Percentiles rank a stretch among this genome's conserved stretches.
Conservation (phyloP, 164 flowering plant species). For the Kalanchoe fedtschenkoi region DNA sequence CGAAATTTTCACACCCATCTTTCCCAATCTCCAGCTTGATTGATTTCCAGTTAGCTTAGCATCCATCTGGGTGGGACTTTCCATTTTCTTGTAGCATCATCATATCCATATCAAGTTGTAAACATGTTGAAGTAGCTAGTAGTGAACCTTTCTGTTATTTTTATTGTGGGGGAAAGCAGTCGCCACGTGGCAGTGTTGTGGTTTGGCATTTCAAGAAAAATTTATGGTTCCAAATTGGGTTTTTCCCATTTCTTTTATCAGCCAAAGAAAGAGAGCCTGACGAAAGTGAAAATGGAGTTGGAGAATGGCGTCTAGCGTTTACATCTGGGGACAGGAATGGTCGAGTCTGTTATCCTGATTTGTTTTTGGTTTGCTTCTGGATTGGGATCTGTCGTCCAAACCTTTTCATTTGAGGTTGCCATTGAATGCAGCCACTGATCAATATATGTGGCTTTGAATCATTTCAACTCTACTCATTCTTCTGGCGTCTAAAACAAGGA, state of each 20-base stretch:
- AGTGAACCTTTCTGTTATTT: too few species aligned
- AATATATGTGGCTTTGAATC: conserved; percentile 1
- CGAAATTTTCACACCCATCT: too few species aligned
- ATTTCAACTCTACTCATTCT: neutral
- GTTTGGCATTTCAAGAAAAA: neutral
- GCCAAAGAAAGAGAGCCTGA: neutral
- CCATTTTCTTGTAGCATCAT: too few species aligned
- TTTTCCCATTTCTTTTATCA: neutral
- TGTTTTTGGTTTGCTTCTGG: neutral
- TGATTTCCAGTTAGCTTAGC: too few species aligned
- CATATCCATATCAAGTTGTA: too few species aligned
- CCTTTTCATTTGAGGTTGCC: neutral
- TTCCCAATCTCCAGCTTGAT: too few species aligned
- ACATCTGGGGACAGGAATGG: conserved; percentile 2
- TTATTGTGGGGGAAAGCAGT: neutral
- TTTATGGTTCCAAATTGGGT: neutral
- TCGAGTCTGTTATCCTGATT: neutral
- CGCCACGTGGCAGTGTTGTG: neutral
- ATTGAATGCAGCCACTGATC: conserved; percentile 2
- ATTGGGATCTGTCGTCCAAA: conserved; percentile 1
- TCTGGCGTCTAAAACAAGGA: neutral
- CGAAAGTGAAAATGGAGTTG: neutral
- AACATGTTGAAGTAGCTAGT: too few species aligned
- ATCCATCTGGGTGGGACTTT: too few species aligned
- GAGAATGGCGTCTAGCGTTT: neutral